Base-by-base conservation (phyloP, 345 rosid genomes). In the Salix brachista region DNA sequence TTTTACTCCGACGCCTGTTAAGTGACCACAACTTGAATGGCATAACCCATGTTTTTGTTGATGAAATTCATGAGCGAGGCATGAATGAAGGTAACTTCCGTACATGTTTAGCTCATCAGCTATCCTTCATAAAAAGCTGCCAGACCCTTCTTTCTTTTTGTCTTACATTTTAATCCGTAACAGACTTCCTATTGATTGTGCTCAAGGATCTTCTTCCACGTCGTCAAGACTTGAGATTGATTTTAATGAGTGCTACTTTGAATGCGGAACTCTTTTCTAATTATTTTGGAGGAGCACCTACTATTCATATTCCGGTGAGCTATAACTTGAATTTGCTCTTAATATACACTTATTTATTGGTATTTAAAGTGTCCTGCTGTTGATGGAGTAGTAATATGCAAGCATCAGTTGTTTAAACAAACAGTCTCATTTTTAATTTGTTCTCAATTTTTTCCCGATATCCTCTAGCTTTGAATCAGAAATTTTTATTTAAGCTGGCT, bases 61-160 rank as follows among this genome's bases (percentile, higher is more conserved):
- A 96, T 80, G 99, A 96, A 83, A 96, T 96, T 86, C 99, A 96
- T 77, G 99, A 96, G 81, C 84, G 99, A 74, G 99, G 99, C 85
- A 96, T 96, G 99, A 96, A 96, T 82, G 99, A 96, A 93, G 99
- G 99, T 93, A 67, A 25, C 21, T 74, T 70, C 75, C 44, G 54
- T 74, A 50, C 67, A 28, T 64, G 60, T 50, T 65, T 44, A 10
- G 6, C 50, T 64, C 75, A 21, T 36, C 36, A 61, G 71, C 37
- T 41, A 11, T 8, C 65, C 67, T 52, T 72, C 64, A 34, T 48
- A 52, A 30, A 67, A 69, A 72, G 37, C 78, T 54, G 46, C 73
- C 42, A n/a, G n/a, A n/a, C n/a, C 23, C 41, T 23, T 41, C 28
- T 8, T 32, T 65, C 1, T 71, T n/a, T n/a, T 62, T 69, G 66